Conservation (phyloP, 208 protist species). For the Acanthamoeba lenticulata region DNA sequence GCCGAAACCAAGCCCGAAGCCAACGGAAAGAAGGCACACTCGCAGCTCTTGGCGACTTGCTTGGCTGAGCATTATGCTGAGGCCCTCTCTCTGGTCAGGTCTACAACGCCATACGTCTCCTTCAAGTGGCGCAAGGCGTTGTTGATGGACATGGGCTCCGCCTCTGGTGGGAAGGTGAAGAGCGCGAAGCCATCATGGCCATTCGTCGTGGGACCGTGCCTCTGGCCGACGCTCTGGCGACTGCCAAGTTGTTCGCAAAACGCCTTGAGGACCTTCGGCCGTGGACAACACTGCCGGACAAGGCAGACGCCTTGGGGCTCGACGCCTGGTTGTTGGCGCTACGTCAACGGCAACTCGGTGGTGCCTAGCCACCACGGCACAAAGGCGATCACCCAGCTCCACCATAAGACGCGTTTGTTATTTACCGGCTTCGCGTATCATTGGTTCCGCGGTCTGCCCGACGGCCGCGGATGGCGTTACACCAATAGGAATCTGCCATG, state of each 20-base stretch:
- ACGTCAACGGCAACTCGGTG: neutral
- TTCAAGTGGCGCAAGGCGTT: neutral
- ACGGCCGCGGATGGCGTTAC: neutral
- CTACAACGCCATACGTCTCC: neutral
- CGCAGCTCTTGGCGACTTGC: neutral
- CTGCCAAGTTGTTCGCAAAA: neutral
- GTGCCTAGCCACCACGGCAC: too few species aligned
- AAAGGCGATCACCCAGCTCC: too few species aligned
- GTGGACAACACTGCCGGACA: neutral
- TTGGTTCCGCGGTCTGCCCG: neutral
- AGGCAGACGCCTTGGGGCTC: neutral
- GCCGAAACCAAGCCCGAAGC: conserved; percentile 3
- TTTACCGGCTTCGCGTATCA: too few species aligned
- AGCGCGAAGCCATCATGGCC: neutral
- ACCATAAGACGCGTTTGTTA: too few species aligned
- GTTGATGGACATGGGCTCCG: neutral
- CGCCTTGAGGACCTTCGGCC: neutral
- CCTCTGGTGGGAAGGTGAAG: neutral
- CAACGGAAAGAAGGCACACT: conserved; percentile 33
- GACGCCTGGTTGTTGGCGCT: neutral
- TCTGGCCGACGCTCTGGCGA: neutral
- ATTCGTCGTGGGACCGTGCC: neutral
- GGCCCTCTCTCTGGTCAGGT: neutral
- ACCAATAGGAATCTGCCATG: neutral
- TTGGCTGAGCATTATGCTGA: neutral